Evolutionary conservation across 2,329 filamentous ascomycete genomes (phyloP).

Genomic region (Penicillium griseofulvum): DNA sequence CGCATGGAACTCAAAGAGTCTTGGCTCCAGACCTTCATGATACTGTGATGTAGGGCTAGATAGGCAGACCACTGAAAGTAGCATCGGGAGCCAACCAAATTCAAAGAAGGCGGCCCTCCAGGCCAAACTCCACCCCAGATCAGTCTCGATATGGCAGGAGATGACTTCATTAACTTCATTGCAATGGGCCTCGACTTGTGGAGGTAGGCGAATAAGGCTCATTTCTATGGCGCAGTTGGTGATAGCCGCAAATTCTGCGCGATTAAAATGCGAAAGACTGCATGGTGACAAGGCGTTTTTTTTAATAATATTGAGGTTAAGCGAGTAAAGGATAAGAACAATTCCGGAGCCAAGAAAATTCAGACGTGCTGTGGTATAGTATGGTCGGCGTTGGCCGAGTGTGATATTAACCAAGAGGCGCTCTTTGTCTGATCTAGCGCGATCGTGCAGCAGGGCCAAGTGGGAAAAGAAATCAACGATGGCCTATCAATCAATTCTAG

Average conservation of each 20-base stretch:
- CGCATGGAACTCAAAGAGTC: not conserved
- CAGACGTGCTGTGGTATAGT: not conserved
- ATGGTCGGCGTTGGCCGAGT: slow-evolving; percentile 2
- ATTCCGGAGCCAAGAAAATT: not conserved
- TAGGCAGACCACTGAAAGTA: not conserved
- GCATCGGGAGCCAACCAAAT: not conserved
- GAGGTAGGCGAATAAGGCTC: slow-evolving; percentile 6
- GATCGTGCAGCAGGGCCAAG: slow-evolving; percentile 1
- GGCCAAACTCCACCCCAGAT: not conserved
- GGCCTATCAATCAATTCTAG: slow-evolving; percentile 21
- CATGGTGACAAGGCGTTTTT: slow-evolving; percentile 11
- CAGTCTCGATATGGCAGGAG: not conserved
- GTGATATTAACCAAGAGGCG: not conserved
- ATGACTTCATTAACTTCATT: not conserved
- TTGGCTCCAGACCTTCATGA: not conserved
- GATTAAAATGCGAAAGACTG: not conserved
- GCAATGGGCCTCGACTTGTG: not conserved
- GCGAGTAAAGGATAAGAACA: not conserved
- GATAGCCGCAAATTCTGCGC: slow-evolving; percentile 20
- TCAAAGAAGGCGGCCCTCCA: not conserved
- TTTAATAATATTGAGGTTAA: not conserved
- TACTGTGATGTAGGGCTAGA: not conserved
- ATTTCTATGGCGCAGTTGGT: slow-evolving; percentile 29
- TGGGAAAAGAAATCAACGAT: slow-evolving; percentile 3
- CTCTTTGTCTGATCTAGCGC: slow-evolving; percentile 5